Base-by-base conservation (phyloP, 1,284 basidiomycete genomes). In the Xerocomus amazonicus region DNA sequence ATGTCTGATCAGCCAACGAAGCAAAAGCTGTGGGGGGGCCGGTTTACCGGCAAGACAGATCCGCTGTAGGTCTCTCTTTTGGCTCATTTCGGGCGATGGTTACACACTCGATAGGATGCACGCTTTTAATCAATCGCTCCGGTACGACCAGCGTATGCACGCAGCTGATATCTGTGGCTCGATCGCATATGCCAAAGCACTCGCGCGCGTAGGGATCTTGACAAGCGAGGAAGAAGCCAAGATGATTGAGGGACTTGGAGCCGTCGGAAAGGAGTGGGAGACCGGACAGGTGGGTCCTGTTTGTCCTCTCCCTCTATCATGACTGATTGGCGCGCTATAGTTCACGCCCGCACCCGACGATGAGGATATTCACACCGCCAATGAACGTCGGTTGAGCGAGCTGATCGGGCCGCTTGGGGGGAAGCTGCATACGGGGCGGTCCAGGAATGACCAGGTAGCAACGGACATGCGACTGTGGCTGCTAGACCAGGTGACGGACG, bases 281-380 rank as follows among this genome's bases (percentile, higher is more conserved):
- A 73, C 74, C 26, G 85, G 85, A 47, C 72, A 73, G 56, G 90
- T 90, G 59, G 53, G 78, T 70, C 7, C 9, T 23, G 10, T 26
- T 14, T 16, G 3, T 26, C 6, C 28, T 17, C 33, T 19, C 26
- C 26, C 26, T 9, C 19, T 9, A 8, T 31, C 16, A 19, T 23
- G 9, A 36, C 9, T 6, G 13, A 17, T 2, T 17, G 28, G 6
- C n/a, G 19, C 29, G 29, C 7, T 43, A 16, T 43, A 92, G 84
- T 96, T 97, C 64, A 64, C 73, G 54, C 72, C 83, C 38, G 74
- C 84, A 53, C 74, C 82, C 13, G 93, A 96, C 59, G 96, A 99
- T 65, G 96, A 99, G 65, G 96, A 99, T 65, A 98, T 99, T 54
- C 96, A 99, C 70, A 99, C 96, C n/a, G 97, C 97, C 51, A 99